These are phyloP conservation scores for Gnaphalium uliginosum DNA, from an alignment of 129 eudicot genomes.

Conservation along the genomic window DNA sequence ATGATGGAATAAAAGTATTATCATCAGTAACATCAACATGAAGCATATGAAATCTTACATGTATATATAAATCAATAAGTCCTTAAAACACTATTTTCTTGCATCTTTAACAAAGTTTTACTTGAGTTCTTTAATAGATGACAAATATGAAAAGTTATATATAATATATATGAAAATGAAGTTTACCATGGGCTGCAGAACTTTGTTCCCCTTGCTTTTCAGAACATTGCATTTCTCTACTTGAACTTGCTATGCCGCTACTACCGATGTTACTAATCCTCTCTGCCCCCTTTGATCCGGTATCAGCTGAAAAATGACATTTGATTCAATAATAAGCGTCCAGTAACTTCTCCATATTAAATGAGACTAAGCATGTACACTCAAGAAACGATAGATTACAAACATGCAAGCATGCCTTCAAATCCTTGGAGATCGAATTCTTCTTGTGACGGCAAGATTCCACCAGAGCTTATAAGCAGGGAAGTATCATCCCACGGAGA, in stretches of 20 bases:
- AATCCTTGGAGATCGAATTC: conserved; percentile 57
- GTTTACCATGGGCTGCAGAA: conserved; percentile 60
- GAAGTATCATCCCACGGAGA: conserved; percentile 86
- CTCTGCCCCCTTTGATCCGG: conserved; percentile 55
- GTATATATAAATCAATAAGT: background rate
- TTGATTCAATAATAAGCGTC: conserved; percentile 19
- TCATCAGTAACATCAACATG: background rate
- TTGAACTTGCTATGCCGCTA: conserved; percentile 59
- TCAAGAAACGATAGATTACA: conserved; percentile 19
- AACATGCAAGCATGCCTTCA: conserved; percentile 64
- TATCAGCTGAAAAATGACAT: conserved; percentile 57
- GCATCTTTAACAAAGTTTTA: background rate
- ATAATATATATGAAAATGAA: background rate
- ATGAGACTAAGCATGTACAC: background rate
- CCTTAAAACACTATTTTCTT: background rate
- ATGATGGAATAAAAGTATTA: background rate
- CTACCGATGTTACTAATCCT: conserved; percentile 45
- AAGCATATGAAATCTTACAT: background rate
- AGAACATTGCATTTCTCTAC: conserved; percentile 49
- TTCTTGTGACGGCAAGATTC: conserved; percentile 61
- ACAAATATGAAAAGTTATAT: background rate
- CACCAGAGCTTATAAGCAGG: conserved; percentile 57
- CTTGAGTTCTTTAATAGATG: background rate
- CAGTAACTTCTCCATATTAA: conserved; percentile 14
- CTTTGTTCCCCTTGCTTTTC: conserved; percentile 60